These are phyloP conservation scores for Strobilomyces dryophilus DNA, from an alignment of 768 basidiomycete species.

Conservation along the genomic window DNA sequence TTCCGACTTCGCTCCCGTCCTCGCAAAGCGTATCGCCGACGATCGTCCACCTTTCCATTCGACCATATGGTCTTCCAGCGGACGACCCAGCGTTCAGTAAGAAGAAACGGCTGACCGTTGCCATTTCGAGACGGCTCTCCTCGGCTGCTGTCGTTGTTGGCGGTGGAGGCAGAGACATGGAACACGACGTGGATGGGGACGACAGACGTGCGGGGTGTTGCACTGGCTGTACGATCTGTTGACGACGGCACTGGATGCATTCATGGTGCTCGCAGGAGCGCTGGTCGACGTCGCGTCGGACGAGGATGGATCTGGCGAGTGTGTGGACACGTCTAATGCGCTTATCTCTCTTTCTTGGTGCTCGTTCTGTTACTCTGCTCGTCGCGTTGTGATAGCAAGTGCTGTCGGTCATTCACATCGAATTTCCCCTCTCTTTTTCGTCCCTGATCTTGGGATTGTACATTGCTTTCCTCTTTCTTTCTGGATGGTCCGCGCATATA, in stretches of 20 bases:
- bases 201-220: slow-evolving; percentile 32
- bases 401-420: slow-evolving; percentile 1
- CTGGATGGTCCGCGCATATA: slow-evolving; percentile 10
- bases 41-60: slow-evolving; percentile 73
- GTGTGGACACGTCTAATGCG: not conserved
- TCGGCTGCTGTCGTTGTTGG: slow-evolving; percentile 1
- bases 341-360: not conserved
- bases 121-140: slow-evolving; percentile 25
- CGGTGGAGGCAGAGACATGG: not conserved
- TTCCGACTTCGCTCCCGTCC: slow-evolving; percentile 27
- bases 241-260: not conserved
- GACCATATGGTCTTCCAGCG: slow-evolving; percentile 49
- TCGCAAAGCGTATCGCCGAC: slow-evolving; percentile 41
- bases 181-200: slow-evolving; percentile 3
- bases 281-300: not conserved
- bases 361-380: not conserved
- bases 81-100: slow-evolving; percentile 54
- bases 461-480: not conserved
- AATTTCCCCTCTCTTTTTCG: not conserved
- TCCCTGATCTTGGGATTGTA: slow-evolving; percentile 3
- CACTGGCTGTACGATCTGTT: slow-evolving; percentile 39
- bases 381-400: not conserved
- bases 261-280: no score
- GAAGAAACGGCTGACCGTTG: slow-evolving; percentile 38
- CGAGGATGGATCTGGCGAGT: slow-evolving; percentile 1